Percentiles rank a stretch among this genome's conserved stretches.
Evolutionary conservation across 2,329 filamentous ascomycete genomes (phyloP).

Genomic region (Fusarium pilosicola): DNA sequence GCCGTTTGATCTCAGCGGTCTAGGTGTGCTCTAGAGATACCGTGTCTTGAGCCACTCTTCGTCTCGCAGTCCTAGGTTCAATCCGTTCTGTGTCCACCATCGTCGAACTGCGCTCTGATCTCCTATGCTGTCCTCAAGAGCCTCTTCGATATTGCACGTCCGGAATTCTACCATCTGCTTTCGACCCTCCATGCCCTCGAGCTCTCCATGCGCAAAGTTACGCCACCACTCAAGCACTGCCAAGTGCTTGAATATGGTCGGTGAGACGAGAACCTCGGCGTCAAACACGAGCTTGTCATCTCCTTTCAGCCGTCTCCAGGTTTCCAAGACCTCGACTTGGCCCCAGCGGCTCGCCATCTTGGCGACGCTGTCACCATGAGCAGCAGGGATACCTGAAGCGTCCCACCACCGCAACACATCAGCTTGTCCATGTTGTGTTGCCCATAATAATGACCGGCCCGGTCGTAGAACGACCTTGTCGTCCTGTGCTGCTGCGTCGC

Average conservation of each 20-base stretch:
- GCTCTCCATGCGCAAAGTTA: slow-evolving; percentile 67
- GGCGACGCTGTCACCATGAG: slow-evolving; percentile 82
- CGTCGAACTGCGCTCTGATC: slow-evolving; percentile 77
- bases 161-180: slow-evolving; percentile 86
- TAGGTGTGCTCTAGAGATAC: slow-evolving; percentile 61
- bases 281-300: slow-evolving; percentile 77
- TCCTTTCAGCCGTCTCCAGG: slow-evolving; percentile 79
- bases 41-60: slow-evolving; percentile 91
- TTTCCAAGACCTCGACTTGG: slow-evolving; percentile 82
- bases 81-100: slow-evolving; percentile 89
- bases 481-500: slow-evolving; percentile 71
- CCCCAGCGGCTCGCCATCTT: slow-evolving; percentile 88
- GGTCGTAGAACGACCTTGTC: slow-evolving; percentile 74
- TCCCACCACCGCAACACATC: slow-evolving; percentile 90
- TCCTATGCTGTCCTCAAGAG: slow-evolving; percentile 84
- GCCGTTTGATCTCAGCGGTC: neutral
- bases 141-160: slow-evolving; percentile 95
- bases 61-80: slow-evolving; percentile 83
- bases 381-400: slow-evolving; percentile 79
- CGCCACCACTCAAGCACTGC: slow-evolving; percentile 95
- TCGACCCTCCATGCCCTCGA: slow-evolving; percentile 63
- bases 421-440: slow-evolving; percentile 82
- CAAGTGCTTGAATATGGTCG: slow-evolving; percentile 87
- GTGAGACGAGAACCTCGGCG: slow-evolving; percentile 83
- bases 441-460: slow-evolving; percentile 84